phyloP scores from a whole-genome alignment of 371 early-diverging fungal species.

The Apophysomyces trapeziformis region DNA sequence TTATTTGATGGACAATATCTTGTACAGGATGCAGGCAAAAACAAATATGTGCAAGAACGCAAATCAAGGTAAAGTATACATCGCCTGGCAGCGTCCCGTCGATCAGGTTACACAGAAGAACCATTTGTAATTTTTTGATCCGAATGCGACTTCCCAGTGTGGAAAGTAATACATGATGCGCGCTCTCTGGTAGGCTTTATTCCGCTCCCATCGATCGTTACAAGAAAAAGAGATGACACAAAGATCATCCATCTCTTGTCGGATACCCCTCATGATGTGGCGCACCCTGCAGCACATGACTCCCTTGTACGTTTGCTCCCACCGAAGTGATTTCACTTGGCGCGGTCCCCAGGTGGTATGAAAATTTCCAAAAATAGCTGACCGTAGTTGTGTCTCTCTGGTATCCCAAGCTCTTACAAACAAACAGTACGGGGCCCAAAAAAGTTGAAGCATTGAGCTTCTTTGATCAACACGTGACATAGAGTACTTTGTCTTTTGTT shows the following conservation, averaged over 20 bases:
- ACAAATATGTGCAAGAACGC: neutral
- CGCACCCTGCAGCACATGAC: conserved; percentile 3
- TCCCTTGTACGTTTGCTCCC: neutral
- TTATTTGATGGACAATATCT: conserved; percentile 2
- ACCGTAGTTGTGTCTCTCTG: neutral
- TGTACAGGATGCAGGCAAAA: neutral
- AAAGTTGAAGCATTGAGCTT: neutral
- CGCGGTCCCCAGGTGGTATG: conserved; percentile 12
- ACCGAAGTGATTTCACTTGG: neutral
- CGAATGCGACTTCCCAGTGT: neutral
- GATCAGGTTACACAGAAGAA: conserved; percentile 1
- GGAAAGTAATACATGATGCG: neutral
- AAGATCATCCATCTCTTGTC: neutral
- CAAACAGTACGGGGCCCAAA: neutral
- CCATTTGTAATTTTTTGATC: neutral
- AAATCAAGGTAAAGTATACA: neutral
- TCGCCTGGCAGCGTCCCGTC: neutral
- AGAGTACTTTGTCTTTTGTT: neutral
- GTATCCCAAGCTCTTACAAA: neutral
- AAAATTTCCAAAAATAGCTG: conserved; percentile 7
- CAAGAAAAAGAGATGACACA: neutral
- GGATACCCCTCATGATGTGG: no score
- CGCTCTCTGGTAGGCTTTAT: neutral
- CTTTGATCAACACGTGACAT: neutral
- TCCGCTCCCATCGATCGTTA: neutral